Conservation (phyloP, 2,329 filamentous ascomycete genomes). For the Ambrosiella cleistominuta region DNA sequence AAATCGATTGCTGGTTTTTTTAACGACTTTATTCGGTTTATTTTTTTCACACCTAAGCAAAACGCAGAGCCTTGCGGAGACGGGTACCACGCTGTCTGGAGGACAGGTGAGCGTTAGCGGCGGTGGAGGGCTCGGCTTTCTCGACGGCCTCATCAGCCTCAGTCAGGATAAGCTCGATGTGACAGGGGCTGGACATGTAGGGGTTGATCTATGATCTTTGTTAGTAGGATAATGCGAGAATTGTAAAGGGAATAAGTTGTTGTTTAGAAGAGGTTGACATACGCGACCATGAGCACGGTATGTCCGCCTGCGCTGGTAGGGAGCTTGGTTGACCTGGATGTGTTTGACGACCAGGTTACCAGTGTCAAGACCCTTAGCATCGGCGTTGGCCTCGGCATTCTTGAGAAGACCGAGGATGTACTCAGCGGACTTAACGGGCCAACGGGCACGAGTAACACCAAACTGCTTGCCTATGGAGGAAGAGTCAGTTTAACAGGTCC, state of each 20-base stretch:
- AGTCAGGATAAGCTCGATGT: constrained; percentile 99
- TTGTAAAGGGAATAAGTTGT: neutral
- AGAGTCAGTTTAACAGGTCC: constrained; percentile 1
- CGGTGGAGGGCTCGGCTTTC: constrained; percentile 74
- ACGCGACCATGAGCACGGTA: constrained; percentile 99
- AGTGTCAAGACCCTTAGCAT: constrained; percentile 94
- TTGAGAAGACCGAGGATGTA: constrained; percentile 93
- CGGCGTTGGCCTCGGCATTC: constrained; percentile 94
- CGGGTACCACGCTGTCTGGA: constrained; percentile 78
- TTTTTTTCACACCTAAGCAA: constrained; percentile 31
- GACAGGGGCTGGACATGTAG: constrained; percentile 99
- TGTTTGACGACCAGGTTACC: constrained; percentile 97
- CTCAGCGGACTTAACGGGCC: constrained; percentile 98
- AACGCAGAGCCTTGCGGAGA: constrained; percentile 45
- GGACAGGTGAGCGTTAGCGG: constrained; percentile 49
- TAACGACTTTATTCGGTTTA: constrained; percentile 17
- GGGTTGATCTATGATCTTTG: constrained; percentile 68
- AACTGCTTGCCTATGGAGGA: constrained; percentile 72
- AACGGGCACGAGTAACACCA: constrained; percentile 94
- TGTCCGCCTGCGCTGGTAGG: constrained; percentile 96
- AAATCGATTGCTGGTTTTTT: constrained; percentile 19
- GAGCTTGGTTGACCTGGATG: constrained; percentile 99
- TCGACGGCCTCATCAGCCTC: constrained; percentile 91
- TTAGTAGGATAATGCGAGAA: neutral
- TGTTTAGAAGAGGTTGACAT: constrained; percentile 32